Conservation (phyloP, 2,329 filamentous ascomycete species). For the Nannizziopsis arthrosporioides region DNA sequence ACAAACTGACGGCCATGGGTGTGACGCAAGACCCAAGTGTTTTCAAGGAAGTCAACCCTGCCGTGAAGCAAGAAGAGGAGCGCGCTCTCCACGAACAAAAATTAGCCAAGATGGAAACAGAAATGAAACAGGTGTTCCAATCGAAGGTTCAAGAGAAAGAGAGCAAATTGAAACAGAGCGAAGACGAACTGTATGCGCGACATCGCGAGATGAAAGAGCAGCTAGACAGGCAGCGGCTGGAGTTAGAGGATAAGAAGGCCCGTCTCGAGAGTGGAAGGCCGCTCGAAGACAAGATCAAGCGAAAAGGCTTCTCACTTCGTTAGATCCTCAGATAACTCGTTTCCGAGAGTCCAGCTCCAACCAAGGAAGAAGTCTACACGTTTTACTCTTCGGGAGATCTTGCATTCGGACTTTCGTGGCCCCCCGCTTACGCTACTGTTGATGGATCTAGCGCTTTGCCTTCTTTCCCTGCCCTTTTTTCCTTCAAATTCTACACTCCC, state of each 20-base stretch:
- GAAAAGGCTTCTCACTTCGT: conserved; percentile 98
- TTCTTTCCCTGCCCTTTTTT: conserved; percentile 16
- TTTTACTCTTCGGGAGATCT: conserved; percentile 5
- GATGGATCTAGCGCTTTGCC: conserved; percentile 17
- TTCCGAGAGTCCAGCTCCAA: conserved; percentile 16
- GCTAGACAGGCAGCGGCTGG: conserved; percentile 82
- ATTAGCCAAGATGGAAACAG: conserved; percentile 99
- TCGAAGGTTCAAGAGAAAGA: conserved; percentile 99
- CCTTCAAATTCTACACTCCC: conserved; percentile 25
- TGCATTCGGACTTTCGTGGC: conserved; percentile 8
- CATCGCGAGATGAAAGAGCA: conserved; percentile 99
- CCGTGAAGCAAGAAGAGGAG: conserved; percentile 99
- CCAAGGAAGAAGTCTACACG: conserved; percentile 8
- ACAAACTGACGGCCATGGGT: conserved; percentile 97
- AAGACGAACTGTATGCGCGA: conserved; percentile 94
- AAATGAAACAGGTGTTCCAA: conserved; percentile 99
- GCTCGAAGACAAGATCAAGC: conserved; percentile 94
- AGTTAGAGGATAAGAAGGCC: conserved; percentile 97
- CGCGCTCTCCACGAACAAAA: conserved; percentile 97
- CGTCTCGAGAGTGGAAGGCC: conserved; percentile 91
- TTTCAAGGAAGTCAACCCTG: conserved; percentile 99
- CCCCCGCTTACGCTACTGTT: conserved; percentile 11
- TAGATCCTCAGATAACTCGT: conserved; percentile 38
- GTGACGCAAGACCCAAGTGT: conserved; percentile 97
- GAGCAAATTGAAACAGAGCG: conserved; percentile 98